These are phyloP conservation scores for Litsea cubeba DNA, from an alignment of 164 flowering plant genomes.

Conservation along the genomic window DNA sequence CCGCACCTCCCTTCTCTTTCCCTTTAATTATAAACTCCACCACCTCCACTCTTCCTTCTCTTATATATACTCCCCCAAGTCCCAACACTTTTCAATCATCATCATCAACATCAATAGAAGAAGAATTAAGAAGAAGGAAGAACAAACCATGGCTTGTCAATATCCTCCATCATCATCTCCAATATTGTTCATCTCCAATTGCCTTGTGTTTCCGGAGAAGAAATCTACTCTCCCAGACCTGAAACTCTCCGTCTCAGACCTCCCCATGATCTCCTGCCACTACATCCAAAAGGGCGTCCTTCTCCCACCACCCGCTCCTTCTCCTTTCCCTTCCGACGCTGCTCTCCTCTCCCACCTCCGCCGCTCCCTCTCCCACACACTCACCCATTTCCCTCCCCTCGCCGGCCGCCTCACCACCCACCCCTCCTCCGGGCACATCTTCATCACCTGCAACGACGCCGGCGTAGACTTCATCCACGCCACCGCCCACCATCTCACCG, in stretches of 20 bases:
- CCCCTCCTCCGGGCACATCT: slow-evolving; percentile 38
- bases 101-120: background rate
- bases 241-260: slow-evolving; percentile 72
- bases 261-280: slow-evolving; percentile 92
- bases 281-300: slow-evolving; percentile 87
- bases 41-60: no score
- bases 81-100: background rate
- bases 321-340: slow-evolving; percentile 28
- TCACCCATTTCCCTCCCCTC: slow-evolving; percentile 66
- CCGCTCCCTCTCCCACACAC: slow-evolving; percentile 46
- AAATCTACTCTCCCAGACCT: slow-evolving; percentile 25
- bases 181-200: slow-evolving; percentile 41
- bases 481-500: slow-evolving; percentile 32
- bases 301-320: slow-evolving; percentile 24
- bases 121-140: slow-evolving; percentile 10
- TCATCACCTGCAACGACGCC: slow-evolving; percentile 58
- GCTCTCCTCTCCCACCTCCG: slow-evolving; percentile 39
- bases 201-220: slow-evolving; percentile 39
- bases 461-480: slow-evolving; percentile 71
- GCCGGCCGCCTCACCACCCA: slow-evolving; percentile 72
- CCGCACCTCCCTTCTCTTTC: background rate
- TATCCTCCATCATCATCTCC: slow-evolving; percentile 12
- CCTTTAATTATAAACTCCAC: slow-evolving; percentile 2
- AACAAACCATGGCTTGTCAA: slow-evolving; percentile 22
- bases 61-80: no score